phyloP scores from a whole-genome alignment of 148 eudicot genomes.

The Diospyros lotus region DNA sequence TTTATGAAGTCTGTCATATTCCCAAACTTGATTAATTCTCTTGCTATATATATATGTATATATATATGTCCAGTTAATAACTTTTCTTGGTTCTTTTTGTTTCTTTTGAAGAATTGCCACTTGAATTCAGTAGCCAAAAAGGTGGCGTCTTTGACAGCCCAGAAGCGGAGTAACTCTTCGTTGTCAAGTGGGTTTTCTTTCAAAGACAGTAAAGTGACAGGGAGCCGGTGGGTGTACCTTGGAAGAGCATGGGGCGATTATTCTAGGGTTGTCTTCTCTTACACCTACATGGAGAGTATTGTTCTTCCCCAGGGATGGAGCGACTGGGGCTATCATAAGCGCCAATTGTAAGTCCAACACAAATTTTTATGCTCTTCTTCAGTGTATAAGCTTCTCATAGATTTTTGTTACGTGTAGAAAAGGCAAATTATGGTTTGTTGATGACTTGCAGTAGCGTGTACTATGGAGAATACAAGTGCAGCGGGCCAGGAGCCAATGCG shows the following conservation, averaged over 20 bases:
- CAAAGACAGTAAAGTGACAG: conserved; percentile 47
- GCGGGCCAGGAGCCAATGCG: conserved; percentile 59
- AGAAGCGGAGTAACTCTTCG: conserved; percentile 38
- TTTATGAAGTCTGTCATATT: conserved; percentile 35
- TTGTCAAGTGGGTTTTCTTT: conserved; percentile 64
- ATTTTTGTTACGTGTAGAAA: too few species aligned
- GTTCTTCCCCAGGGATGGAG: conserved; percentile 70
- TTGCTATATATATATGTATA: not conserved
- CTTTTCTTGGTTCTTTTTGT: not conserved
- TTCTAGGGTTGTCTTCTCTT: conserved; percentile 62
- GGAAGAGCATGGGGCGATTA: conserved; percentile 78
- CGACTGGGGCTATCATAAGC: conserved; percentile 41
- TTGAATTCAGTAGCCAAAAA: conserved; percentile 49
- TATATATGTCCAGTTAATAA: not conserved
- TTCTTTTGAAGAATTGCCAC: conserved; percentile 37
- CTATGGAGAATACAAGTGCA: conserved; percentile 73
- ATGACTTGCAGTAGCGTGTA: conserved; percentile 38
- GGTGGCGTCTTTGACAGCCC: conserved; percentile 61
- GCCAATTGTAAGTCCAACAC: conserved; percentile 28
- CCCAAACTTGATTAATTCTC: not conserved
- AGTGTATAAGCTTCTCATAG: too few species aligned
- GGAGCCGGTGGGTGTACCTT: conserved; percentile 46
- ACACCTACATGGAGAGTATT: conserved; percentile 48
- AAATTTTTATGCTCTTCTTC: not conserved
- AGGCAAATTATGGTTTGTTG: not conserved